Evolutionary conservation across 176 grass and related monocot genomes (phyloP), one percentile per base, ranked within the genome.

Genomic region (Carex cristatella): DNA sequence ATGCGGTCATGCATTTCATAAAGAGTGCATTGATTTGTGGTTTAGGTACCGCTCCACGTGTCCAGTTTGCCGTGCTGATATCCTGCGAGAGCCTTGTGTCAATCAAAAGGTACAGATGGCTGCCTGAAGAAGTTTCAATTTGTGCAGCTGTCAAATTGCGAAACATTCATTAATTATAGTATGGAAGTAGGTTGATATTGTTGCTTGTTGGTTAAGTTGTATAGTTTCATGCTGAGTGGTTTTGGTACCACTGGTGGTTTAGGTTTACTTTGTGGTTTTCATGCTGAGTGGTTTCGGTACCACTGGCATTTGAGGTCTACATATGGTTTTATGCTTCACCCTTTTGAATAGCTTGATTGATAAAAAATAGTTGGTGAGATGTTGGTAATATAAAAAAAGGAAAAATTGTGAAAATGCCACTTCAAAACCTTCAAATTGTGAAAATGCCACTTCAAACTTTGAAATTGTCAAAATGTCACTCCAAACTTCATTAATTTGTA

Each of bases 1-100:
- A 19, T 94, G 92, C 49, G 72, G 89, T n/a, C 92, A 94, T 71
- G 44, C 65, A 8, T 94, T 94, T 84, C 92, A 90, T 65, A 75
- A 88, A 19, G 89, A 88, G 19, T 94, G 92, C 65, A 77, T 94
- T n/a, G 90, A 88, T 62, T 61, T 56, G 61, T 94, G 90, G 89
- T 81, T 91, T 77, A 58, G 62, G 53, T 65, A 46, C 49, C 81
- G 87, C 55, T 85, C 87, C 19, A 88, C 89, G 14, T 94, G 92
- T 86, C 89, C 89, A 8, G 14, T 94, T 49, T 91, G 92, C 69
- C 89, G 87, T 35, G 83, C 86, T 3, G 53, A 82, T 10, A 74
- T 68, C 78, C 69, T 78, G 76, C 64, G 30, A 66, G 54, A 48
- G 69, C 46, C 62, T n/a, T 65, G 1, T 19, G 31, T 27, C 3